Base-by-base conservation (phyloP, 1,139 yeast genomes). In the Pneumocystis carinii region DNA sequence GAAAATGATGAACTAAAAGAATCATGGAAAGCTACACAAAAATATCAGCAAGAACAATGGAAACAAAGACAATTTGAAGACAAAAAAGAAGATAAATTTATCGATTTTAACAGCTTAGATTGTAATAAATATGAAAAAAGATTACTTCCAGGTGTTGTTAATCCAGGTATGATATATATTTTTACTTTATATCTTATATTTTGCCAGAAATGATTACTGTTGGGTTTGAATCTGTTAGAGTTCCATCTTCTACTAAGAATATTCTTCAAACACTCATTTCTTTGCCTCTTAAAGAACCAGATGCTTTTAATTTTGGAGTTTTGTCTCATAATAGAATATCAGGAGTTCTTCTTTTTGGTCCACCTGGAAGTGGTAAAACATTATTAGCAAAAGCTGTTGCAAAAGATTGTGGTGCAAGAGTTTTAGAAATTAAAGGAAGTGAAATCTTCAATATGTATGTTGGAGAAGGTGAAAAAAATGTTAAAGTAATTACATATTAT, bases 401-500 rank as follows among this genome's bases (percentile, higher is more conserved):
- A 61, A 90, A 96, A 64, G 97, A 90, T 75, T 96, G 89, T 55
- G 85, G 95, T 65, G 96, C 97, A 56, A 89, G 90, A 75, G 90
- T 90, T 76, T 88, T 90, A 68, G 86, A 95, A 62, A 96, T 90
- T 66, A 89, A 90, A 77, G 97, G 97, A 70, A 96, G 96, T 55
- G 97, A 90, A 77, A 82, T 90, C 73, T 82, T 90, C 72, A 87
- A 95, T 78, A 90, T 89, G 96, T 90, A 95, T 92, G 89, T 88
- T 74, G 97, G 97, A 81, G 97, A 90, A 78, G 87, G 96, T 24
- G 97, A 90, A 77, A 87, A 96, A 61, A 89, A 89, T 74, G 89
- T 90, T 24, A 57, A 57, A 39, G 14, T 80, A 94, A 67, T 77
- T 86, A 65, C 6, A 72, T 24, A n/a, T 24, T 12, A n/a, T 3